Evolutionary conservation across 345 rosid genomes (phyloP).

Genomic region (Pugionium dolabratum): DNA sequence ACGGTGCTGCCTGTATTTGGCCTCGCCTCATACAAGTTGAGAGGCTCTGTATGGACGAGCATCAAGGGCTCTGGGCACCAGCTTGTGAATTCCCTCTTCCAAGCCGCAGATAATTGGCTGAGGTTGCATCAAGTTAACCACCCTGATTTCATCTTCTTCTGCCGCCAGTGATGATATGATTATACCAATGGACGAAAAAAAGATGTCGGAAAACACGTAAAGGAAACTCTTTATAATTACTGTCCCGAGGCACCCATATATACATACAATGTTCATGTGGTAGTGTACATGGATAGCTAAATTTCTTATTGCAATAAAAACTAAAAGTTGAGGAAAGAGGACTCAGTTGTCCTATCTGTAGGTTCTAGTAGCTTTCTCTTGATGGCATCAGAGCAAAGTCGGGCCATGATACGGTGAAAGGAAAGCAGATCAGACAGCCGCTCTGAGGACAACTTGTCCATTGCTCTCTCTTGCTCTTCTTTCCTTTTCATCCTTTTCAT

Average conservation of each 20-base stretch:
- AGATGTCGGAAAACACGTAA: constrained; percentile 23
- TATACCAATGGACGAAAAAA: not conserved
- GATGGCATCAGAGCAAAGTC: constrained; percentile 53
- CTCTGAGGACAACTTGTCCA: constrained; percentile 50
- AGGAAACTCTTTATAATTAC: constrained; percentile 24
- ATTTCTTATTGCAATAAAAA: constrained; percentile 21
- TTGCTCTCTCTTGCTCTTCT: constrained; percentile 51
- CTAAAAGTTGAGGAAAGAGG: constrained; percentile 27
- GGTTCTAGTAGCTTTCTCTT: constrained; percentile 45
- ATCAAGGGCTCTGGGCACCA: constrained; percentile 50
- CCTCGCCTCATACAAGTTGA: constrained; percentile 81
- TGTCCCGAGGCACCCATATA: constrained; percentile 17
- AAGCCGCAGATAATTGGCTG: constrained; percentile 69
- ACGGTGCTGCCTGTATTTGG: constrained; percentile 62
- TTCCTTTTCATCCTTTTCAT: constrained; percentile 46
- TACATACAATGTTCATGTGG: constrained; percentile 11
- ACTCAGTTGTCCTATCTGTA: constrained; percentile 12
- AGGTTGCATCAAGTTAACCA: constrained; percentile 59
- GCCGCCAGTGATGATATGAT: constrained; percentile 36
- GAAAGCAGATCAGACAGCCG: constrained; percentile 52
- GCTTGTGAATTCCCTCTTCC: constrained; percentile 51
- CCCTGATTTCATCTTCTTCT: constrained; percentile 82
- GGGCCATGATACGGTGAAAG: constrained; percentile 55
- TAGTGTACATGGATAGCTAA: constrained; percentile 16
- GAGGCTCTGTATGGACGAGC: constrained; percentile 78